Evolutionary conservation across 2,329 filamentous ascomycete species (phyloP).

Genomic region (Pestalotiopsis sp.): DNA sequence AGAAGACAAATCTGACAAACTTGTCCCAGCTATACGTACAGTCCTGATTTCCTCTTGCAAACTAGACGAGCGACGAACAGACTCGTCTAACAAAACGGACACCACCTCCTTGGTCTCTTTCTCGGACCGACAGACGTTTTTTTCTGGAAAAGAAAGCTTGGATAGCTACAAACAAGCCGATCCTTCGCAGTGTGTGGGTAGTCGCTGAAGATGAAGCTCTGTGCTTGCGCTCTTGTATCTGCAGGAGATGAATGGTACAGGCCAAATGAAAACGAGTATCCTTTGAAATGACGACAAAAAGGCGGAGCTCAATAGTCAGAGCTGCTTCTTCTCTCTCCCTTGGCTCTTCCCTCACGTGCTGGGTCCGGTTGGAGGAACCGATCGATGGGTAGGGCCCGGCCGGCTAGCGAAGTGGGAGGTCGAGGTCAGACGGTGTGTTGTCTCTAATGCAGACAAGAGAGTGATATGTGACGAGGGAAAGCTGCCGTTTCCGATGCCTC

Average conservation of each 20-base stretch:
- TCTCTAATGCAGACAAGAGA: neutral
- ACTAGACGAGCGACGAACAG: conserved; percentile 2
- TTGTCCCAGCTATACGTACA: conserved; percentile 58
- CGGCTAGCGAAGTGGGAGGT: neutral
- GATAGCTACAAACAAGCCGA: conserved; percentile 18
- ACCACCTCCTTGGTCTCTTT: neutral
- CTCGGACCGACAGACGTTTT: neutral
- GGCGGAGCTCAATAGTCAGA: neutral
- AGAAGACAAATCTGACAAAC: conserved; percentile 24
- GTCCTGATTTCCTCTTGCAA: conserved; percentile 34
- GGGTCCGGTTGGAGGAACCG: neutral
- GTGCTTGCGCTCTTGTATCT: conserved; percentile 53
- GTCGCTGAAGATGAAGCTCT: conserved; percentile 63
- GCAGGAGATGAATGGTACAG: neutral
- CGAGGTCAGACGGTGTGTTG: neutral
- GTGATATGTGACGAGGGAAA: conserved; percentile 5
- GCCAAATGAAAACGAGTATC: conserved; percentile 1
- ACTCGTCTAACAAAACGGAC: conserved; percentile 4
- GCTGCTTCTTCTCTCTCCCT: neutral
- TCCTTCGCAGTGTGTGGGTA: conserved; percentile 9
- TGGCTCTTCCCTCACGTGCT: neutral
- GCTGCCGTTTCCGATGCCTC: neutral
- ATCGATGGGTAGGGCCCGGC: neutral
- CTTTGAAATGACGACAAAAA: conserved; percentile 1
- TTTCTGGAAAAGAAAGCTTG: conserved; percentile 14